Base-by-base conservation (phyloP, 345 rosid genomes). In the Sonneratia alba region DNA sequence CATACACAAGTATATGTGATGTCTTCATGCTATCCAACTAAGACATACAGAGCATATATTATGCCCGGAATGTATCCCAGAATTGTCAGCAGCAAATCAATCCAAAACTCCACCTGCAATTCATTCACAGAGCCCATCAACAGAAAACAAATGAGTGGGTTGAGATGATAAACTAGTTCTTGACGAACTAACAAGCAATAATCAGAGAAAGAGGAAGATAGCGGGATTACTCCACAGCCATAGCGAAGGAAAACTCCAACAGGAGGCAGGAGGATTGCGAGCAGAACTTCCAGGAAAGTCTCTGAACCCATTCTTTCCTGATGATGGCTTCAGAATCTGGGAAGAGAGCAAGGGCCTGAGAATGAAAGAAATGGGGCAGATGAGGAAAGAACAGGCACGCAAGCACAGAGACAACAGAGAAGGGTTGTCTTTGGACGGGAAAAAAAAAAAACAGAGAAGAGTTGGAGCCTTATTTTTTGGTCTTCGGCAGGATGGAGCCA, bases 231-330 rank as follows among this genome's bases (percentile, higher is more conserved):
- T 77, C 95, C 95, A 74, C 90, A 88, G 51, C 91, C 97, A 81
- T 85, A 93, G 43, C 97, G 92, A n/a, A 94, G 90, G 76, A 94
- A 94, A 75, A 94, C 95, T 0, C 98, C 97, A 40, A 94, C 91
- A 10, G 97, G 98, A 32, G 98, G 98, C 1, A 89, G 72, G 61
- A 94, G 86, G 72, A 94, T 94, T 40, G 98, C 96, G 11, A 94
- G 81, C 70, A 94, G 53, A 72, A 94, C 85, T 83, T 94, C 97
- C 13, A 94, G 34, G 72, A 91, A 88, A 1, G 98, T 94, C 75
- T 84, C 94, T 69, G 95, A 85, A 11, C 97, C 97, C 96, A 89
- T 77, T 34, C 5, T 51, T 1, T 36, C 21, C 7, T 40, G 32
- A 62, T 62, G 67, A 49, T 57, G 2, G 37, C 66, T 24, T 56